Percentiles rank a stretch among this genome's conserved stretches.
phyloP scores from a whole-genome alignment of 805 yeast genomes.

The Maudiozyma bulderi region DNA sequence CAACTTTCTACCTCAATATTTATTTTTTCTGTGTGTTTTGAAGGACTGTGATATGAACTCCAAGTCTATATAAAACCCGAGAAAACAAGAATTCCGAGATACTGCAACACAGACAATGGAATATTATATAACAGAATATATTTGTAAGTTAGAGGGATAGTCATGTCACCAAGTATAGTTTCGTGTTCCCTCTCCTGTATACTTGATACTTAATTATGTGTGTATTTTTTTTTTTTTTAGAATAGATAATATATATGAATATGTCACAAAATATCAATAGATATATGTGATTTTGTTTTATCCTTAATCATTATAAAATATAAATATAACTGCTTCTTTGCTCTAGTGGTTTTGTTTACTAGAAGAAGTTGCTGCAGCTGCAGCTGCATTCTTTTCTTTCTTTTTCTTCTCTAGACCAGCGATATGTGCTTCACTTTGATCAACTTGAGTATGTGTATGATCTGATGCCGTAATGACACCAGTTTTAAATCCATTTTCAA shows the following conservation, averaged over 20 bases:
- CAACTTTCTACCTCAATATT: no score
- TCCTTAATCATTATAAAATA: background rate
- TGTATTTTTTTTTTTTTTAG: background rate
- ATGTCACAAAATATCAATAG: background rate
- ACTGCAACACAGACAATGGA: no score
- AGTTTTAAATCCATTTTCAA: conserved; percentile 33
- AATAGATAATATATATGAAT: background rate
- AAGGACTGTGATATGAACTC: no score
- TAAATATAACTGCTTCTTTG: no score
- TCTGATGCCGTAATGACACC: conserved; percentile 37
- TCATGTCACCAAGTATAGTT: no score
- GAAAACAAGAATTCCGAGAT: no score
- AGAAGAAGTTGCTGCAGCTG: background rate
- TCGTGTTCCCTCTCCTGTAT: no score
- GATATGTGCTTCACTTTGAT: conserved; percentile 90
- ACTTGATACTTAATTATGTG: no score
- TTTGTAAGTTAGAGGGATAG: no score
- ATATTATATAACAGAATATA: no score
- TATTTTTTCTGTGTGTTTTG: no score
- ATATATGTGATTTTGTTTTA: background rate
- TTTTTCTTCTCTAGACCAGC: conserved; percentile 85
- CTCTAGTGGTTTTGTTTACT: background rate
- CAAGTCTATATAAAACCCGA: no score
- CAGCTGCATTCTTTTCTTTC: conserved; percentile 23
- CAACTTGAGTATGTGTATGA: conserved; percentile 82